Conservation (phyloP, 306 rosid species). For the Bauhinia variegata region DNA sequence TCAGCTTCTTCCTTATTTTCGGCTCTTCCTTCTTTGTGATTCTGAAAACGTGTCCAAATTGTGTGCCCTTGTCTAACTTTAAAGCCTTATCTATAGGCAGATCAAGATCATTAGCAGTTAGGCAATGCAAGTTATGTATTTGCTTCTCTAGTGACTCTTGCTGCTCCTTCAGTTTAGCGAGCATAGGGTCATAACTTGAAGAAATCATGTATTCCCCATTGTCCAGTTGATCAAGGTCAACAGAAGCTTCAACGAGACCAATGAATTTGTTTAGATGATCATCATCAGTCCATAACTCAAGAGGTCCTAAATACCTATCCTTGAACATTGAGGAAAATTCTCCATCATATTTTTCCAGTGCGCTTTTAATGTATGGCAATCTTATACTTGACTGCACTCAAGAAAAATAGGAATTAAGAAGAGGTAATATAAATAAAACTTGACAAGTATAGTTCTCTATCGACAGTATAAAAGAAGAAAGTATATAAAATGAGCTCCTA, state of each 20-base stretch:
- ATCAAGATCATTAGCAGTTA: conserved; percentile 86
- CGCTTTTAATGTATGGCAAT: conserved; percentile 76
- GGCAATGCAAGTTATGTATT: conserved; percentile 74
- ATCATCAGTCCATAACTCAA: conserved; percentile 76
- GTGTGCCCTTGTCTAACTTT: conserved; percentile 88
- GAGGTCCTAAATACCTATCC: conserved; percentile 63
- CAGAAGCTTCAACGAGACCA: conserved; percentile 80
- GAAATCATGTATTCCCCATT: conserved; percentile 94
- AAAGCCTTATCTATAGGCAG: conserved; percentile 80
- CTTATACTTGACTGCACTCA: conserved; percentile 82
- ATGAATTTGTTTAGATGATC: conserved; percentile 75
- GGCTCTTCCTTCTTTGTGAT: conserved; percentile 99
- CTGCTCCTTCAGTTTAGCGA: conserved; percentile 66
- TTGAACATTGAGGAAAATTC: conserved; percentile 71
- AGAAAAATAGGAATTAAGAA: conserved; percentile 39
- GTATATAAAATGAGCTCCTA: conserved; percentile 23
- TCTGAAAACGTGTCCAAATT: conserved; percentile 95
- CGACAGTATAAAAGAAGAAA: background rate
- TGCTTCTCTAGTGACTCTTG: conserved; percentile 70
- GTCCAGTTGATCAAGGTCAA: conserved; percentile 96
- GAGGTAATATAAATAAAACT: conserved; percentile 26
- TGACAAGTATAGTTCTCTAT: conserved; percentile 19
- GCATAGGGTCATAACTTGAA: conserved; percentile 73
- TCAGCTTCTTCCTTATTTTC: conserved; percentile 91
- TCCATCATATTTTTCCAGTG: conserved; percentile 71